Evolutionary conservation across 768 basidiomycete species (phyloP).

Genomic region (Sporobolomyces roseus): DNA sequence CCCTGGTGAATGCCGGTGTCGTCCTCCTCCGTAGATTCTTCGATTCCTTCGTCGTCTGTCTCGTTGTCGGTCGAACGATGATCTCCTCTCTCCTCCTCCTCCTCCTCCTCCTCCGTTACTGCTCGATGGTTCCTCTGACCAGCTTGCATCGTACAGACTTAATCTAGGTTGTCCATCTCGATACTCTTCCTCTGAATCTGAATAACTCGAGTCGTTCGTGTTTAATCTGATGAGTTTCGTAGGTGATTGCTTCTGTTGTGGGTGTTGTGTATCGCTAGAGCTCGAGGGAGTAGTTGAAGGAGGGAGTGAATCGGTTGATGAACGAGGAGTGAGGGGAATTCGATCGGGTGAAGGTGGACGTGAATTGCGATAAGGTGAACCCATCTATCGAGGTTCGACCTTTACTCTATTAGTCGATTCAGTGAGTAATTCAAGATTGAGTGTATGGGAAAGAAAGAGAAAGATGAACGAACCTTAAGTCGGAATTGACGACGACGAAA

Average conservation of each 20-base stretch:
- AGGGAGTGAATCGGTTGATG: slow-evolving; percentile 1
- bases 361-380: slow-evolving; percentile 1
- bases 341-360: background rate
- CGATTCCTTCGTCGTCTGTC: slow-evolving; percentile 22
- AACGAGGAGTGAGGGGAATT: slow-evolving; percentile 13
- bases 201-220: too few relatives aligned
- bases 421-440: too few relatives aligned
- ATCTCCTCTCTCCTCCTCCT: background rate
- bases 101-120: background rate
- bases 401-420: background rate
- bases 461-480: background rate
- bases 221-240: slow-evolving; percentile 3
- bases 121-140: background rate
- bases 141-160: background rate
- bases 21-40: slow-evolving; percentile 30
- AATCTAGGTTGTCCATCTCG: slow-evolving; percentile 5
- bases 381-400: background rate
- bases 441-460: background rate
- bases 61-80: background rate
- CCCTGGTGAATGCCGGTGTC: slow-evolving; percentile 1
- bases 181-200: background rate
- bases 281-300: too few relatives aligned
- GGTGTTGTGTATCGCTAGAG: background rate
- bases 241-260: background rate
- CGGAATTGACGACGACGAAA: too few relatives aligned